Percentiles rank a stretch among this genome's conserved stretches.
These are phyloP conservation scores for Cutaneotrichosporon cutaneum DNA, from an alignment of 1,284 basidiomycete genomes.

Conservation along the genomic window DNA sequence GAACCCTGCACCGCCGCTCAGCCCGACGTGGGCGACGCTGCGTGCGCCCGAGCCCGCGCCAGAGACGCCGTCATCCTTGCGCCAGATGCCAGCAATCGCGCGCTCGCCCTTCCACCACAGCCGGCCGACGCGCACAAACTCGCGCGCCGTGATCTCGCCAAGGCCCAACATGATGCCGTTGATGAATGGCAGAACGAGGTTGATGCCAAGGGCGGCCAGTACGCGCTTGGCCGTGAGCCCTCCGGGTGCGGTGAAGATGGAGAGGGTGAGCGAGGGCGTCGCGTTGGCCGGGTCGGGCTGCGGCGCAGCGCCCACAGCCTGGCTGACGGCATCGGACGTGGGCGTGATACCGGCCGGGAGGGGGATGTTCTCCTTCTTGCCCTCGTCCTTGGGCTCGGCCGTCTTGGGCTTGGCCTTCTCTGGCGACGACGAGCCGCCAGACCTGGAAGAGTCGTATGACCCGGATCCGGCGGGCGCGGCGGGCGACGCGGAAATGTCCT, in stretches of 20 bases:
- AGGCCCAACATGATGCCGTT: constrained; percentile 98
- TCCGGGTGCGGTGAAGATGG: constrained; percentile 75
- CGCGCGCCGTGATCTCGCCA: constrained; percentile 94
- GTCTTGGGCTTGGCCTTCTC: constrained; percentile 12
- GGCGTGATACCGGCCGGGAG: constrained; percentile 11
- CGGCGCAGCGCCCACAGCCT: not conserved
- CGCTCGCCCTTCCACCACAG: constrained; percentile 50
- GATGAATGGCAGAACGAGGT: constrained; percentile 87
- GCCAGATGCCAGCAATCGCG: constrained; percentile 29
- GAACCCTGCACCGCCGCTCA: constrained; percentile 33
- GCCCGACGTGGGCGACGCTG: constrained; percentile 35
- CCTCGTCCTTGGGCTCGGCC: constrained; percentile 3
- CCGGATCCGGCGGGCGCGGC: constrained; percentile 13
- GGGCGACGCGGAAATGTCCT: constrained; percentile 32
- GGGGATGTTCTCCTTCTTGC: constrained; percentile 5
- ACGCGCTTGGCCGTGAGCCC: constrained; percentile 74
- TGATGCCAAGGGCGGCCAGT: constrained; percentile 81
- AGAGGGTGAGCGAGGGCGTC: constrained; percentile 64
- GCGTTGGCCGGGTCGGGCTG: constrained; percentile 28
- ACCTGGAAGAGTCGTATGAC: not conserved
- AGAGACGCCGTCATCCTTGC: constrained; percentile 22
- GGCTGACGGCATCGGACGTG: not conserved
- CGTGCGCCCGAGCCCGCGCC: constrained; percentile 18
- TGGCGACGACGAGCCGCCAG: constrained; percentile 4
- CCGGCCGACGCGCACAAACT: constrained; percentile 69